These are phyloP conservation scores for Panicum hallii DNA, from an alignment of 202 grass and related monocot genomes.

Conservation along the genomic window DNA sequence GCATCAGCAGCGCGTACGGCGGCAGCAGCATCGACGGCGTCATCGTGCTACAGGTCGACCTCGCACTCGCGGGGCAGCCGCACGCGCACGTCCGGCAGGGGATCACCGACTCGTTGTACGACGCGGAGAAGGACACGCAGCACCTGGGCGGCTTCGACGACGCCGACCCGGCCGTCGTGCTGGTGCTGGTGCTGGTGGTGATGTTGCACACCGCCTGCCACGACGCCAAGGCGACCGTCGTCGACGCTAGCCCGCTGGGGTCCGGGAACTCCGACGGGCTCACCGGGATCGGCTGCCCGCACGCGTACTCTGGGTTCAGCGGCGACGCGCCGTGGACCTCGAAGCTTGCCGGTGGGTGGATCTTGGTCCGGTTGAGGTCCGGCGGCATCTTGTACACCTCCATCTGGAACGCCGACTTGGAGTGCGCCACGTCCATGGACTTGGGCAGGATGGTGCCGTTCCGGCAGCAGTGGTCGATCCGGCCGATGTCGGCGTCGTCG, in stretches of 20 bases:
- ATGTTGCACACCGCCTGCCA: conserved; percentile 91
- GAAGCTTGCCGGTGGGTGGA: conserved; percentile 58
- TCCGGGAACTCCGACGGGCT: conserved; percentile 63
- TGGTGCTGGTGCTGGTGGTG: background rate
- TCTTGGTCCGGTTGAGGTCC: conserved; percentile 58
- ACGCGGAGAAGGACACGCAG: conserved; percentile 84
- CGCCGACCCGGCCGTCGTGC: background rate
- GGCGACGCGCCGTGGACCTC: conserved; percentile 47
- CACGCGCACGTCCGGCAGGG: conserved; percentile 86
- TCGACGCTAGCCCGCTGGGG: conserved; percentile 61
- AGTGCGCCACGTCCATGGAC: conserved; percentile 59
- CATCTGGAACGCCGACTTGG: conserved; percentile 80
- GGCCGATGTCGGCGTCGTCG: conserved; percentile 54
- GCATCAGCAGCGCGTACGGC: conserved; percentile 68
- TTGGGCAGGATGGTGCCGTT: conserved; percentile 82
- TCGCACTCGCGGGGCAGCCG: conserved; percentile 43
- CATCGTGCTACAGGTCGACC: conserved; percentile 50
- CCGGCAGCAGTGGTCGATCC: conserved; percentile 74
- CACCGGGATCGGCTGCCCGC: conserved; percentile 55
- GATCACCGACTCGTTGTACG: conserved; percentile 81
- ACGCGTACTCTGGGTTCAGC: conserved; percentile 64
- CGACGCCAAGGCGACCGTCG: conserved; percentile 51
- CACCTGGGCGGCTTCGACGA: conserved; percentile 50
- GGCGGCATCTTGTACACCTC: conserved; percentile 95
- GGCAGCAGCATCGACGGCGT: conserved; percentile 64